Evolutionary conservation across 768 basidiomycete species (phyloP).

Genomic region (Pulveroboletus sp.): DNA sequence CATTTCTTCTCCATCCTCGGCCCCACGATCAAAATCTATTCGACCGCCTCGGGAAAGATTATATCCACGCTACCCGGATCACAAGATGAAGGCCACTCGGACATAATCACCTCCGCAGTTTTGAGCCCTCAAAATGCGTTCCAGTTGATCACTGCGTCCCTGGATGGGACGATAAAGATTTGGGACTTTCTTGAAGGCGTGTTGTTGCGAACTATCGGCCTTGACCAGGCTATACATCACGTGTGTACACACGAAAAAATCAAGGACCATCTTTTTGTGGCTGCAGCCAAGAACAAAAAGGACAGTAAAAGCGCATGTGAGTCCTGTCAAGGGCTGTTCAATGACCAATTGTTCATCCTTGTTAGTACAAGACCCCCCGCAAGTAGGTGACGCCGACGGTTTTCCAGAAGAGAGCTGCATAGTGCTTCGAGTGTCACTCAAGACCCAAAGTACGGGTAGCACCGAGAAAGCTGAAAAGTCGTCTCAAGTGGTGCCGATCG

Average conservation of each 20-base stretch:
- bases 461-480: conserved; percentile 44
- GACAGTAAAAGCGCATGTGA: conserved; percentile 32
- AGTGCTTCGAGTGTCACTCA: conserved; percentile 64
- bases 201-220: conserved; percentile 69
- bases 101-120: conserved; percentile 67
- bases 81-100: conserved; percentile 38
- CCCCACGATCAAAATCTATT: conserved; percentile 81
- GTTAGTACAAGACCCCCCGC: conserved; percentile 9
- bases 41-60: conserved; percentile 71
- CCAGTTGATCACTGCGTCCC: conserved; percentile 83
- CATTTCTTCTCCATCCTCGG: conserved; percentile 89
- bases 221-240: conserved; percentile 67
- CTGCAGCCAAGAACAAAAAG: conserved; percentile 52
- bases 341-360: background rate
- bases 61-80: conserved; percentile 77
- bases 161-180: conserved; percentile 80
- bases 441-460: conserved; percentile 33
- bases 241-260: conserved; percentile 70
- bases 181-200: conserved; percentile 94
- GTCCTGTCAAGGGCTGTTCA: background rate
- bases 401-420: conserved; percentile 44
- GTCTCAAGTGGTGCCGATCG: conserved; percentile 53
- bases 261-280: conserved; percentile 69
- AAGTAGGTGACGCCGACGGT: background rate
- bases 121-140: conserved; percentile 85